Base-by-base conservation (phyloP, 352 stramenopile genomes). In the Achlya hypogyna region DNA sequence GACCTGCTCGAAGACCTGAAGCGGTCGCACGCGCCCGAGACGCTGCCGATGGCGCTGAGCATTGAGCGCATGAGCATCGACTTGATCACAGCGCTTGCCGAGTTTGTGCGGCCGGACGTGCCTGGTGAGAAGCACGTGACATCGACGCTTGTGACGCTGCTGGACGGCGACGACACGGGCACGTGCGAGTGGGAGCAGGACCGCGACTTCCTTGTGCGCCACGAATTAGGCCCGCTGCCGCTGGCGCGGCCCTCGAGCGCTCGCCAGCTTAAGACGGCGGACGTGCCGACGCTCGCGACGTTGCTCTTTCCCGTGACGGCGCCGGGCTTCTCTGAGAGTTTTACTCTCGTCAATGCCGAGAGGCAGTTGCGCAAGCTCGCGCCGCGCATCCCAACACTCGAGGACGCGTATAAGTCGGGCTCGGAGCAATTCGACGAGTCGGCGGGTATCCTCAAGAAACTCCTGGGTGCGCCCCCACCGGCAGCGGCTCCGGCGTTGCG, bases 61-160 rank as follows among this genome's bases (percentile, higher is more conserved):
- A 67, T 87, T 2, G 74, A 88, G 63, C 75, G 63, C 42, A 88
- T 91, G 78, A 89, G 81, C 58, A 59, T 87, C 2, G 79, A 89
- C 68, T 62, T 91, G 53, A 70, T 91, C 29, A 80, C 81, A 0
- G 73, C 73, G 31, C 71, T 91, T 2, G 82, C 82, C 2, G 71
- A 78, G 53, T 89, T 84, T 51, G 78, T 78, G n/a, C 79, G 73
- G 1, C 65, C 76, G 0, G 74, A 83, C 10, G 79, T 88, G 27
- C 71, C 81, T 1, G 69, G 74, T 5, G 82, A 91, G 54, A 73
- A 71, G n/a, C 72, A 71, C 14, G 62, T 91, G 8, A 77, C 81
- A 6, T 88, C 81, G 14, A 74, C 77, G 12, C 65, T 91, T 5
- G 86, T 81, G 52, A 70, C 75, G 25, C 63, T 88, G 10, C 73